phyloP scores from a whole-genome alignment of 139 green algal species.

The Chlorella sp. region DNA sequence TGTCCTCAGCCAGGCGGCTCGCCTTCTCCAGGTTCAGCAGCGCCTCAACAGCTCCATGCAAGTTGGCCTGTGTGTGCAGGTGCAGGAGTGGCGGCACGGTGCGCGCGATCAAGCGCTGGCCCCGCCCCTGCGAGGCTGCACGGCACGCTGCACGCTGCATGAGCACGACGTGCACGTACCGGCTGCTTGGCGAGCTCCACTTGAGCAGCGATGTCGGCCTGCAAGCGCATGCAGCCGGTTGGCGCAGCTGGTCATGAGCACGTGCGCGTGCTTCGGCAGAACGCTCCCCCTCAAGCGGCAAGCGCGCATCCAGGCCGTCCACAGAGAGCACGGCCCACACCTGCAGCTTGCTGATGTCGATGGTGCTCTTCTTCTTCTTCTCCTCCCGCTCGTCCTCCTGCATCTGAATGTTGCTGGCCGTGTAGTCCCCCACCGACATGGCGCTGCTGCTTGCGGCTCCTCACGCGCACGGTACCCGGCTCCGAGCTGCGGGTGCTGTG shows the following conservation, averaged over 20 bases:
- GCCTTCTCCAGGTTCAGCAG: conserved; percentile 84
- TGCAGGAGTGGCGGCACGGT: no score
- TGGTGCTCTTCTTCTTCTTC: conserved; percentile 33
- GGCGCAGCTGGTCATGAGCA: no score
- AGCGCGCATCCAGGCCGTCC: no score
- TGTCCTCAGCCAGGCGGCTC: conserved; percentile 76
- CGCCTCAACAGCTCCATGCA: conserved; percentile 33
- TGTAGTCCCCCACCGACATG: conserved; percentile 49
- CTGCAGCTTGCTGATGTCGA: conserved; percentile 46
- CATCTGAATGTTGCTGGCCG: conserved; percentile 40
- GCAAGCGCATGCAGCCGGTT: not conserved
- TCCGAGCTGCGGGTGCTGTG: no score
- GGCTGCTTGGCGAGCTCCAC: not conserved
- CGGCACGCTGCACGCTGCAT: not conserved
- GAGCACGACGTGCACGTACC: not conserved
- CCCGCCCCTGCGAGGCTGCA: no score
- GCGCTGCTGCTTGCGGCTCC: no score
- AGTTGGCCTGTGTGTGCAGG: not conserved
- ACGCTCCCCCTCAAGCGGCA: no score
- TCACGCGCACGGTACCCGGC: no score
- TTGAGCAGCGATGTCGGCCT: not conserved
- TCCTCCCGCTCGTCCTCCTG: conserved; percentile 48
- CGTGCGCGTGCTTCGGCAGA: no score
- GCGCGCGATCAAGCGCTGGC: no score
- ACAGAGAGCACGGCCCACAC: no score